These are phyloP conservation scores for Ogataea nitratoaversa DNA, from an alignment of 805 yeast species.

Conservation along the genomic window DNA sequence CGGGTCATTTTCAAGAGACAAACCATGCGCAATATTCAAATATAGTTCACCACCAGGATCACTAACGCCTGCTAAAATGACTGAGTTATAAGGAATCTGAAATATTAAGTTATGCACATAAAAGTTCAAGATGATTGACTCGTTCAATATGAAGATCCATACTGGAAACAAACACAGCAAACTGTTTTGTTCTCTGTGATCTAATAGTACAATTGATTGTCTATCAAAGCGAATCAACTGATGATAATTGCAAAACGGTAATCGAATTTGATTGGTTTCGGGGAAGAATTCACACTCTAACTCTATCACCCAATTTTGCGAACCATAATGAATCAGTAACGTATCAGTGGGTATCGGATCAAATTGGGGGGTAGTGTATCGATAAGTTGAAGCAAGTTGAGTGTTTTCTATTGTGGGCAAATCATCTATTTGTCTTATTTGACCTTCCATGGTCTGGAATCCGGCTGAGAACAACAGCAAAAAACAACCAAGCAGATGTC, in stretches of 20 bases:
- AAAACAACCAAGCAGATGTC: too few species aligned
- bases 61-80: constrained; percentile 16
- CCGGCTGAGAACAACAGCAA: too few species aligned
- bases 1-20: constrained; percentile 5
- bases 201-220: neutral
- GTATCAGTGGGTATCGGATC: constrained; percentile 8
- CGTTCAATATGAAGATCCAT: constrained; percentile 25
- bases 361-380: constrained; percentile 22
- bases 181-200: neutral
- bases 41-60: constrained; percentile 3
- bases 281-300: constrained; percentile 5
- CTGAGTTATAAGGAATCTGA: constrained; percentile 20
- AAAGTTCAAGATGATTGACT: constrained; percentile 16
- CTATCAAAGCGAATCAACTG: neutral
- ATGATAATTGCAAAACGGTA: constrained; percentile 8
- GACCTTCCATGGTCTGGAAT: neutral
- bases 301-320: constrained; percentile 13
- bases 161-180: constrained; percentile 8
- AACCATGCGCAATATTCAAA: constrained; percentile 7
- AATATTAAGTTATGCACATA: constrained; percentile 10
- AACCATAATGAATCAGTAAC: constrained; percentile 16
- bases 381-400: constrained; percentile 20
- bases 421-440: constrained; percentile 15
- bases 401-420: constrained; percentile 30
- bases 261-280: constrained; percentile 1